A percentile compares a stretch with the other conserved stretches of the same genome.
phyloP scores from a whole-genome alignment of 345 rosid genomes.

The Salix exigua region DNA sequence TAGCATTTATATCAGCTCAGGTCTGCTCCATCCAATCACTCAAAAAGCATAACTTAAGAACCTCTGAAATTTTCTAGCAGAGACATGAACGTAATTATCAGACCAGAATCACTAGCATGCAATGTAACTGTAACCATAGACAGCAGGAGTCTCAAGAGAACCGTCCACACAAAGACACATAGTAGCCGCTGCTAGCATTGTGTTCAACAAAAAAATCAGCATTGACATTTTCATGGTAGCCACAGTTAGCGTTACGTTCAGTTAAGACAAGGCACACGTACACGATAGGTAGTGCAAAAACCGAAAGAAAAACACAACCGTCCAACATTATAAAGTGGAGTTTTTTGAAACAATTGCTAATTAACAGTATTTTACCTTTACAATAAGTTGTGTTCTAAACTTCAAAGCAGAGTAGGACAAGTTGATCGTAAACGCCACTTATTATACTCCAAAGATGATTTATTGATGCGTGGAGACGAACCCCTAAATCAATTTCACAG shows the following conservation, averaged over 20 bases:
- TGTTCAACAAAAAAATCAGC: background rate
- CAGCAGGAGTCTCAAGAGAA: background rate
- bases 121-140: background rate
- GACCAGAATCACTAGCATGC: background rate
- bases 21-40: background rate
- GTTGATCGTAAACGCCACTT: background rate
- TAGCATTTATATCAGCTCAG: background rate
- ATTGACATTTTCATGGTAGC: background rate
- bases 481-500: slow-evolving; percentile 17
- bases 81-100: background rate
- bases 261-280: background rate
- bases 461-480: slow-evolving; percentile 3
- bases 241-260: background rate
- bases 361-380: background rate
- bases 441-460: slow-evolving; percentile 1
- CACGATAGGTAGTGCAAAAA: background rate
- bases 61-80: background rate
- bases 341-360: background rate
- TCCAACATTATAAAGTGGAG: background rate
- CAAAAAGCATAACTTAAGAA: background rate
- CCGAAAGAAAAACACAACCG: background rate
- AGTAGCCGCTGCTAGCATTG: background rate
- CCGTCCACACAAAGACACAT: background rate
- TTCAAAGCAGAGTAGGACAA: background rate
- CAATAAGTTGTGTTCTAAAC: slow-evolving; percentile 9